Conservation (phyloP, 2,329 filamentous ascomycete genomes). For the Cordyceps pruinosa region DNA sequence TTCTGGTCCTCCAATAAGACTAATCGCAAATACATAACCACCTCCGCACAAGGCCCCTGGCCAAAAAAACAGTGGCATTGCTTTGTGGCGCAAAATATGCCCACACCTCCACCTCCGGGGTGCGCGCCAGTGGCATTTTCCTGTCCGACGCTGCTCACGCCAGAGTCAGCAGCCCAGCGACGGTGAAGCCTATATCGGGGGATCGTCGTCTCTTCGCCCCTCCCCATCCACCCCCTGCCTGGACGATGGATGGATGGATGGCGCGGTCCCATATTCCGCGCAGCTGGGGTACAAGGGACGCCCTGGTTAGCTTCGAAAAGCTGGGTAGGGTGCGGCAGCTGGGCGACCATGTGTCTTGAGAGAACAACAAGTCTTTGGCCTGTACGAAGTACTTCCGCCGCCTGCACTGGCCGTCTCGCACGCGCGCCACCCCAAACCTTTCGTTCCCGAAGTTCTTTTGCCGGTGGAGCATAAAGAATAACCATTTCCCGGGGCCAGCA, state of each 20-base stretch:
- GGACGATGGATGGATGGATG: not conserved
- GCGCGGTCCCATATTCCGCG: not conserved
- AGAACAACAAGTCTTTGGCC: too few species aligned
- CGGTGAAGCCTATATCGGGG: conserved; percentile 5
- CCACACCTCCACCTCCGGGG: conserved; percentile 3
- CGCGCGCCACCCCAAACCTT: not conserved
- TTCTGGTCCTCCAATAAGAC: not conserved
- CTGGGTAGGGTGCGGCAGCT: not conserved
- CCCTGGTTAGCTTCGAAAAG: not conserved
- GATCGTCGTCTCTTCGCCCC: too few species aligned
- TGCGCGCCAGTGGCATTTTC: not conserved
- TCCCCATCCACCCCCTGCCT: not conserved
- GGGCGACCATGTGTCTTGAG: not conserved
- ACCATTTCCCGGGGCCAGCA: conserved; percentile 3
- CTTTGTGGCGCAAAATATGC: not conserved
- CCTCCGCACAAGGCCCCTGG: too few species aligned
- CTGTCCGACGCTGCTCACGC: conserved; percentile 1
- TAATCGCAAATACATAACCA: too few species aligned
- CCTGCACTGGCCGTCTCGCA: not conserved
- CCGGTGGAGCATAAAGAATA: conserved; percentile 10
- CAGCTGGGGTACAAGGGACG: not conserved
- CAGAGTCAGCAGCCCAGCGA: not conserved
- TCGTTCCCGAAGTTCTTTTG: not conserved
- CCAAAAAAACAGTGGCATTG: too few species aligned
- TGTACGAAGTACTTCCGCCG: too few species aligned